A percentile compares a stretch with the other conserved stretches of the same genome.
These are phyloP conservation scores for Boletus subluridellus DNA, from an alignment of 1,284 basidiomycete species.

Conservation along the genomic window DNA sequence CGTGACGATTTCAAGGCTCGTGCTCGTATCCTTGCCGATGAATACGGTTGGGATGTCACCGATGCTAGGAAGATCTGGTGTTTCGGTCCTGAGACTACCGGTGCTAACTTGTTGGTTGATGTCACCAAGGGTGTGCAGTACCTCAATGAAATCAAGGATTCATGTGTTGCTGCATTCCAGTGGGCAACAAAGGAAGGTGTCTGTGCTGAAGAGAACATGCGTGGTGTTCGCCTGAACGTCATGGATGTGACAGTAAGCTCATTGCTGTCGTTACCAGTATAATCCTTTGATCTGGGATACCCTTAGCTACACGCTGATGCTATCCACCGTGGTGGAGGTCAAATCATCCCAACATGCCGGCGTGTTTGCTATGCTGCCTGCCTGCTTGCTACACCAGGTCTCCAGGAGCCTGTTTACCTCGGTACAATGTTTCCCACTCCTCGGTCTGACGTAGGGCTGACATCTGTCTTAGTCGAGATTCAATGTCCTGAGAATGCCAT, in stretches of 20 bases:
- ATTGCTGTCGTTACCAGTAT: background rate
- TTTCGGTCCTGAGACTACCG: constrained; percentile 98
- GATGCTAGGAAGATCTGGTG: constrained; percentile 99
- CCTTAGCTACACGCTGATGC: constrained; percentile 92
- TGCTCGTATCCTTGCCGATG: constrained; percentile 94
- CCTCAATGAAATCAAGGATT: constrained; percentile 99
- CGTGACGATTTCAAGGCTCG: constrained; percentile 98
- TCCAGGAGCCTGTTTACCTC: constrained; percentile 97
- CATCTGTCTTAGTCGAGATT: constrained; percentile 71
- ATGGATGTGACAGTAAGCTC: constrained; percentile 86
- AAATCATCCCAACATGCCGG: constrained; percentile 94
- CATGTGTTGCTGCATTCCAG: constrained; percentile 98
- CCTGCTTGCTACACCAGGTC: constrained; percentile 84
- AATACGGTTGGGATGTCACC: constrained; percentile 98
- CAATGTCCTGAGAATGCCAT: constrained; percentile 98
- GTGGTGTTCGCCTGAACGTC: constrained; percentile 95
- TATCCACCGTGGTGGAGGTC: constrained; percentile 99
- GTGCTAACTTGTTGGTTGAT: constrained; percentile 96
- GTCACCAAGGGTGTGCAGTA: constrained; percentile 99
- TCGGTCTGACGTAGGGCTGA: constrained; percentile 11
- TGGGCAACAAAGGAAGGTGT: constrained; percentile 99
- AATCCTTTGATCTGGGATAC: constrained; percentile 8
- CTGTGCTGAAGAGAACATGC: constrained; percentile 96
- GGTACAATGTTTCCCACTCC: constrained; percentile 41
- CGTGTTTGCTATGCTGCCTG: constrained; percentile 97